phyloP scores from a whole-genome alignment of 2,329 filamentous ascomycete genomes.

The Curvularia hawaiiensis region DNA sequence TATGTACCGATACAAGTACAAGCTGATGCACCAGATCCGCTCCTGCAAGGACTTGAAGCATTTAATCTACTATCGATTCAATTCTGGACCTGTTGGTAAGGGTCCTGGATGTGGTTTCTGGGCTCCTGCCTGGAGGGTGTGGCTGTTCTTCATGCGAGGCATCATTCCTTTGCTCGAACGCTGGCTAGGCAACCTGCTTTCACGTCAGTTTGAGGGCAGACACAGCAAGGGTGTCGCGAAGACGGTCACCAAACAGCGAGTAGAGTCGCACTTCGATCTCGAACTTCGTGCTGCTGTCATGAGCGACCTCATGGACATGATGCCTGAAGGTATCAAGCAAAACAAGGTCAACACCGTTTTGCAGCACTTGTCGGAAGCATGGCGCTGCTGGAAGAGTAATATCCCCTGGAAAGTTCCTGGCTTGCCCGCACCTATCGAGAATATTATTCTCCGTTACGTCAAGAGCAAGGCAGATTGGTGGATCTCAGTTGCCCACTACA shows the following conservation, averaged over 20 bases:
- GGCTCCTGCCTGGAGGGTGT: constrained; percentile 98
- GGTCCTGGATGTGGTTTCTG: constrained; percentile 98
- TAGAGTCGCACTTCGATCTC: constrained; percentile 97
- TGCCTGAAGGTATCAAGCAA: constrained; percentile 99
- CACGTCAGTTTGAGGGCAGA: constrained; percentile 95
- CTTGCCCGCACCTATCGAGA: constrained; percentile 94
- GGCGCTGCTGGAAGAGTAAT: constrained; percentile 99
- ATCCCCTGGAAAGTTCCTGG: constrained; percentile 99
- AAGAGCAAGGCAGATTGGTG: constrained; percentile 99
- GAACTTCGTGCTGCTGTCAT: constrained; percentile 98
- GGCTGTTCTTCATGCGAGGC: constrained; percentile 99
- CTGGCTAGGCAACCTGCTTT: constrained; percentile 96
- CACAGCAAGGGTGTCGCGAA: constrained; percentile 99
- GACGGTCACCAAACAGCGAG: constrained; percentile 98
- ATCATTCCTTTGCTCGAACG: constrained; percentile 96
- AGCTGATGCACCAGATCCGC: constrained; percentile 99
- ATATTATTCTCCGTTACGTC: constrained; percentile 97
- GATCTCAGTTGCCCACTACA: constrained; percentile 99
- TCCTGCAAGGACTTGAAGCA: constrained; percentile 99
- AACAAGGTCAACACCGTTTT: constrained; percentile 99
- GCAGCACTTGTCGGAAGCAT: constrained; percentile 96
- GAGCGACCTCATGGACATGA: constrained; percentile 99
- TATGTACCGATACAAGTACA: constrained; percentile 99
- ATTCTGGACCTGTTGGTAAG: constrained; percentile 94
- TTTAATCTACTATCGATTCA: constrained; percentile 98